Evolutionary conservation across 2,329 filamentous ascomycete genomes (phyloP), one percentile per base, ranked within the genome.

Genomic region (Cladosporium sp.): DNA sequence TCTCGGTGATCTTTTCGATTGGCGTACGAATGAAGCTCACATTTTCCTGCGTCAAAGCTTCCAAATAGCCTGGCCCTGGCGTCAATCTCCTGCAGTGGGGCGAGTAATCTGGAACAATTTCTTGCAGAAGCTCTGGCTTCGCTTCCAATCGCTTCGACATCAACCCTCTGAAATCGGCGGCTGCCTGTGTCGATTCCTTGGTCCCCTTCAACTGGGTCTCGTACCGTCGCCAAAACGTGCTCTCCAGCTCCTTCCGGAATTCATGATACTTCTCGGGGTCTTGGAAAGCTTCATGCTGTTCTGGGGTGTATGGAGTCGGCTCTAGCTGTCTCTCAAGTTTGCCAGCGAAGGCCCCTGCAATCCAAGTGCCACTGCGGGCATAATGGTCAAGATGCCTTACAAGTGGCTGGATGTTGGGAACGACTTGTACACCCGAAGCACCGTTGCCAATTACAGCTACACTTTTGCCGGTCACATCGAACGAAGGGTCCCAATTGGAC

Each of bases 331-430:
- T 76, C 41, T 71, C 63, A 17, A 57, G 32, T 57, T 78, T 68
- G 50, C 78, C 69, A 32, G 78, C 74, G 65, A 82, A 85, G 0
- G 80, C 80, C 1, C 79, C 75, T 0, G 83, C 80, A 24, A 88
- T 80, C 85, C 85, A 88, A 0, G 84, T 87, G 22, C 73, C 77
- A 56, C 78, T 83, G 8, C 84, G 72, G 1, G 77, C 80, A 56
- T 86, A 87, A 63, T 85, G 81, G 54, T 86, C 81, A 0, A 87
- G 68, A 2, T 72, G 77, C 15, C 53, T 56, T 2, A 61, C 66
- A 47, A 57, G 58, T 18, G 71, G 70, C 50, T 81, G 78, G 0
- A 83, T 57, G 41, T 79, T 79, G 0, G 79, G 63, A 1, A 62
- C 52, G 13, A 59, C 36, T 43, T 71, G 69, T 3, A 71, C 63